phyloP scores from a whole-genome alignment of 2,329 filamentous ascomycete genomes.

The Xylariales sp. region DNA sequence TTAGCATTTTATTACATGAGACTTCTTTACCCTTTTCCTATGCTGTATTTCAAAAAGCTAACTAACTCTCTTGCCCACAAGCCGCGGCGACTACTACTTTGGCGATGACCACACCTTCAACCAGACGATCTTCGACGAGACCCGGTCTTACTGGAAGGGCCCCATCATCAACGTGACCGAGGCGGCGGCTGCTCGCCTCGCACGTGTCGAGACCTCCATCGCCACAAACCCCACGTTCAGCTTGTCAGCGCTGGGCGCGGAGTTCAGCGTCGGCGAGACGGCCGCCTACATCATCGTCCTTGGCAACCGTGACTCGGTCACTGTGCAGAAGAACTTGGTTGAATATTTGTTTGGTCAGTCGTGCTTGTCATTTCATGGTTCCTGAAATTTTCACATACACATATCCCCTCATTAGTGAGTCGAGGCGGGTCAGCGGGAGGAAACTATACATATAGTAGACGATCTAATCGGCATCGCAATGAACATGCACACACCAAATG shows the following conservation, averaged over 20 bases:
- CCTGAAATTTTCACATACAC: too few species aligned
- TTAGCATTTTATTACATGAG: too few species aligned
- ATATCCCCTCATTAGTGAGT: too few species aligned
- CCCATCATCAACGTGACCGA: slow-evolving; percentile 32
- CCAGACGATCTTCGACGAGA: slow-evolving; percentile 42
- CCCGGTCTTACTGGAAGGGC: slow-evolving; percentile 39
- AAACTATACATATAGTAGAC: too few species aligned
- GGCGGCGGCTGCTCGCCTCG: slow-evolving; percentile 41
- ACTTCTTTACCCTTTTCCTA: too few species aligned
- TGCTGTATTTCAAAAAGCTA: too few species aligned
- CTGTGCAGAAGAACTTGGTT: slow-evolving; percentile 10
- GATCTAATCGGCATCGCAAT: too few species aligned
- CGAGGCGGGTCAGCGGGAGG: too few species aligned
- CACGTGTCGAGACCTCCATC: slow-evolving; percentile 37
- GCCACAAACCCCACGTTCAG: slow-evolving; percentile 40
- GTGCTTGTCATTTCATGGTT: too few species aligned
- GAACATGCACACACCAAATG: too few species aligned
- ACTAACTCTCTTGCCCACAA: too few species aligned
- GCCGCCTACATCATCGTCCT: slow-evolving; percentile 12
- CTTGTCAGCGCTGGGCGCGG: slow-evolving; percentile 10
- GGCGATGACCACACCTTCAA: slow-evolving; percentile 51
- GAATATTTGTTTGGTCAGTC: slow-evolving; percentile 15
- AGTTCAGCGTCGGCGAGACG: slow-evolving; percentile 12
- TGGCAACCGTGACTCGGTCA: slow-evolving; percentile 10
- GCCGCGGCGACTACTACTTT: slow-evolving; percentile 43